Evolutionary conservation across 2,329 filamentous ascomycete species (phyloP).

Genomic region (Elsinoe arachidis): DNA sequence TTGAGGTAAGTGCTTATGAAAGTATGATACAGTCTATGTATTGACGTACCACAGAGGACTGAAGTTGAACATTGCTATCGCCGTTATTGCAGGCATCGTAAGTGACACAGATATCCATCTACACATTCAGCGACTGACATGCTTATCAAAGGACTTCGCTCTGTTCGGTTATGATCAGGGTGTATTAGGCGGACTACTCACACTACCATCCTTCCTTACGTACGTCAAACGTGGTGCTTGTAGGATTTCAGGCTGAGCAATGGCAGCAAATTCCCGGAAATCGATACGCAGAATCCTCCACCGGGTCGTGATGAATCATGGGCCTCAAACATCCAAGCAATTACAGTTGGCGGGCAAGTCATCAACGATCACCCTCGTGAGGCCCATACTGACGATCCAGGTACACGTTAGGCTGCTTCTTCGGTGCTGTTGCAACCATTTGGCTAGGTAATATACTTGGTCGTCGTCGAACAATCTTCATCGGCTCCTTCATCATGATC

Average conservation of each 20-base stretch:
- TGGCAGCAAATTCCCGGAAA: conserved; percentile 28
- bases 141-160: conserved; percentile 3
- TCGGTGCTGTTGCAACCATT: conserved; percentile 41
- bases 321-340: conserved; percentile 23
- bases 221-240: conserved; percentile 14
- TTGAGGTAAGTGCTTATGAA: neutral
- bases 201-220: conserved; percentile 32
- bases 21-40: neutral
- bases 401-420: conserved; percentile 40
- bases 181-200: conserved; percentile 37
- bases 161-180: conserved; percentile 22
- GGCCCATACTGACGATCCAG: neutral
- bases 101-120: neutral
- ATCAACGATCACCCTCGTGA: neutral
- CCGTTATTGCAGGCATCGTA: conserved; percentile 36
- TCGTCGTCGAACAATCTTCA: conserved; percentile 41
- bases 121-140: neutral
- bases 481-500: conserved; percentile 38
- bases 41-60: neutral
- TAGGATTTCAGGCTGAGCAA: neutral
- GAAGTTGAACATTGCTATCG: conserved; percentile 34
- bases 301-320: conserved; percentile 10
- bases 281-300: conserved; percentile 24
- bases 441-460: conserved; percentile 44
- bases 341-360: conserved; percentile 15